A percentile compares a stretch with the other conserved stretches of the same genome.
Evolutionary conservation across 1,284 basidiomycete genomes (phyloP).

Genomic region (Sporisorium reilianum): DNA sequence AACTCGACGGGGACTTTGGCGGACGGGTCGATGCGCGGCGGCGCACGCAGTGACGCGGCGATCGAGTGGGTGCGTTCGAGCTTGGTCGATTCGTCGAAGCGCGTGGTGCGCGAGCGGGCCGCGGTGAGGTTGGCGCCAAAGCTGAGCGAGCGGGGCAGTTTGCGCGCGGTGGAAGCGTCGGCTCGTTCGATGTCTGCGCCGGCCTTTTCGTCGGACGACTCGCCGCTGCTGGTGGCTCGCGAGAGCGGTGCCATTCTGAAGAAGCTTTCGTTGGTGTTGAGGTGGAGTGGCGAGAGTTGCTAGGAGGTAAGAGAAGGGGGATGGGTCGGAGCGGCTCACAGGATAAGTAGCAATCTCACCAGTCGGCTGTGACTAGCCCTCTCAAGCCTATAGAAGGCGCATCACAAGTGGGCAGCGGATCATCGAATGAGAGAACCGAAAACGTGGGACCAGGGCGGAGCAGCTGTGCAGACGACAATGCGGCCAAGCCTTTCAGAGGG

Average conservation of each 20-base stretch:
- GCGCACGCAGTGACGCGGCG: slow-evolving; percentile 22
- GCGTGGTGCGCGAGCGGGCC: slow-evolving; percentile 13
- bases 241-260: neutral
- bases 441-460: neutral
- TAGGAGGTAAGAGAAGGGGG: neutral
- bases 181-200: slow-evolving; percentile 14
- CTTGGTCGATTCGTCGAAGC: slow-evolving; percentile 23
- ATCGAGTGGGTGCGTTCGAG: slow-evolving; percentile 42
- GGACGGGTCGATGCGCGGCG: slow-evolving; percentile 30
- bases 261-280: no score
- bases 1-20: slow-evolving; percentile 56
- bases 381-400: neutral
- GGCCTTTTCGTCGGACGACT: slow-evolving; percentile 11
- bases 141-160: slow-evolving; percentile 11
- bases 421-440: neutral
- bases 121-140: slow-evolving; percentile 16
- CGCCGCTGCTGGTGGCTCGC: slow-evolving; percentile 9
- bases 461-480: neutral
- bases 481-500: neutral
- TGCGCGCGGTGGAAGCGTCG: slow-evolving; percentile 1
- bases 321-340: neutral
- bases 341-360: neutral
- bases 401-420: neutral
- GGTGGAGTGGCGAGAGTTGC: no score
- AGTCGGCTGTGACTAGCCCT: neutral